phyloP scores from a whole-genome alignment of 164 flowering plant genomes.

The Magnolia officinalis region DNA sequence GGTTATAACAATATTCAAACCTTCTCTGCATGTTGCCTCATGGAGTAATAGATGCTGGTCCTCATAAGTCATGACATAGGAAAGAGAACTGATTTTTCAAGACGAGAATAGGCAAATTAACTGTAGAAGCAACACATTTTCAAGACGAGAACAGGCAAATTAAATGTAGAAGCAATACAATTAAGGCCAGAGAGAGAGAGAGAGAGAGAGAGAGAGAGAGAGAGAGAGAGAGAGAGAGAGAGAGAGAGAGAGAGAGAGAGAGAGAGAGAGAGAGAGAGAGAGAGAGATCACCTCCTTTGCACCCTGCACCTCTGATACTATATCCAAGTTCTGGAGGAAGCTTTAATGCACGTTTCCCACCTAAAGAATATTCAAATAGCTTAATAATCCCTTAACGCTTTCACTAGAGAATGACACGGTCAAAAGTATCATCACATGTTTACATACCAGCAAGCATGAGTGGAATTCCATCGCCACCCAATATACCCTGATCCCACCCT shows the following conservation, averaged over 20 bases:
- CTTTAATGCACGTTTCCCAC: slow-evolving; percentile 75
- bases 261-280: background rate
- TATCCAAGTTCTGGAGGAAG: slow-evolving; percentile 84
- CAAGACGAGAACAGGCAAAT: background rate
- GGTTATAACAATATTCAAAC: no score
- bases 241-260: background rate
- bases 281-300: slow-evolving; percentile 64
- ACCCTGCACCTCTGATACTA: slow-evolving; percentile 87
- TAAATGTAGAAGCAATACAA: background rate
- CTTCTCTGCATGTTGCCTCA: background rate
- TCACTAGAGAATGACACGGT: background rate
- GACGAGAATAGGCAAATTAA: background rate
- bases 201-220: background rate
- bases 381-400: background rate
- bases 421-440: background rate
- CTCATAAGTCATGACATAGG: background rate
- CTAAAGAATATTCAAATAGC: slow-evolving; percentile 20
- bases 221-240: background rate
- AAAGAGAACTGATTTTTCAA: background rate
- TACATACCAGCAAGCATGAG: slow-evolving; percentile 81
- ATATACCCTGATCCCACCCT: slow-evolving; percentile 93
- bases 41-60: background rate
- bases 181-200: background rate
- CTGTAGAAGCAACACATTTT: no score
- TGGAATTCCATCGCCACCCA: slow-evolving; percentile 83